These are phyloP conservation scores for Vaccinium macrocarpon DNA, from an alignment of 148 eudicot species.

Conservation along the genomic window DNA sequence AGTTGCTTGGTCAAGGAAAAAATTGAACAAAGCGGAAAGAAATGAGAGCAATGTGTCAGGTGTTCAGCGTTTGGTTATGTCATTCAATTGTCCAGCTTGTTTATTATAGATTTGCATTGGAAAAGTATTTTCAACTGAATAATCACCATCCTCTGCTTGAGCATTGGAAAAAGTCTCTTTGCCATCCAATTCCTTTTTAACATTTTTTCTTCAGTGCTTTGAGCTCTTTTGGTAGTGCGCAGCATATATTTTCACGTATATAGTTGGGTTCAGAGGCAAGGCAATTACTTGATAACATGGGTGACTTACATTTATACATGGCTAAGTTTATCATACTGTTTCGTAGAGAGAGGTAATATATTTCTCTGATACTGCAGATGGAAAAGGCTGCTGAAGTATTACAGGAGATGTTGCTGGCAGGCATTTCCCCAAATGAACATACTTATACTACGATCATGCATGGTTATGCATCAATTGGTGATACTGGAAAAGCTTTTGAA, in stretches of 20 bases:
- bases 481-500: constrained; percentile 95
- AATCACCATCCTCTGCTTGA: not conserved
- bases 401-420: constrained; percentile 81
- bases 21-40: not conserved
- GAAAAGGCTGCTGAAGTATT: constrained; percentile 69
- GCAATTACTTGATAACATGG: not conserved
- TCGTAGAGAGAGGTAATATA: not conserved
- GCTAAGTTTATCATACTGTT: not conserved
- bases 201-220: not conserved
- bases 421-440: constrained; percentile 67
- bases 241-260: not conserved
- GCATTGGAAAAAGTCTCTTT: not conserved
- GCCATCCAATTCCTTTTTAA: not conserved
- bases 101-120: not conserved
- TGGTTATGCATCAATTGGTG: constrained; percentile 95
- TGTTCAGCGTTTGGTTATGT: not conserved
- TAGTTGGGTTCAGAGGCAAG: not conserved
- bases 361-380: constrained; percentile 49
- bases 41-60: not conserved
- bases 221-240: not conserved
- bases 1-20: not conserved
- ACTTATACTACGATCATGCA: constrained; percentile 94
- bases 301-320: not conserved
- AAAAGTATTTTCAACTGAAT: not conserved
- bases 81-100: not conserved